phyloP scores from a whole-genome alignment of 2,329 filamentous ascomycete species.

The Boeremia lycopersici region DNA sequence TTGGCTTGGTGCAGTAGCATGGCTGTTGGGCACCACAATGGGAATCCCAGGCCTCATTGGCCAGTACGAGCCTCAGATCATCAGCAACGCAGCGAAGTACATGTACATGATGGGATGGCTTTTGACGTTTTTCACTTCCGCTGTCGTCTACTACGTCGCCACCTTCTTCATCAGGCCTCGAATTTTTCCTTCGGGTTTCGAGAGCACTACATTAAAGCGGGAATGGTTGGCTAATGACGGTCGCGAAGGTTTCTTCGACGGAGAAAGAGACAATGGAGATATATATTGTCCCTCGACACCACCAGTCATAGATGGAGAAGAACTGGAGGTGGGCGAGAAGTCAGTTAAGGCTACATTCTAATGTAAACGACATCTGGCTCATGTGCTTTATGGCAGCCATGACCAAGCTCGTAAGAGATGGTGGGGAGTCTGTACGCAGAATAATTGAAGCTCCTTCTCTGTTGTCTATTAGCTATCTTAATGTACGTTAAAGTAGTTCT shows the following conservation, averaged over 20 bases:
- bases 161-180: constrained; percentile 24
- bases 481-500: too few species aligned
- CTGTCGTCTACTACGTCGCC: constrained; percentile 33
- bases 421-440: too few species aligned
- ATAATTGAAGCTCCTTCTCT: too few species aligned
- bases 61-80: constrained; percentile 39
- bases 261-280: constrained; percentile 28
- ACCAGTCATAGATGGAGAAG: constrained; percentile 19
- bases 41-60: constrained; percentile 43
- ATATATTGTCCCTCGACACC: constrained; percentile 21
- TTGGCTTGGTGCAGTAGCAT: constrained; percentile 39
- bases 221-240: constrained; percentile 35
- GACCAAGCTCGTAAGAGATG: too few species aligned
- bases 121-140: constrained; percentile 39
- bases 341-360: constrained; percentile 3
- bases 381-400: too few species aligned
- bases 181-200: constrained; percentile 27
- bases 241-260: constrained; percentile 38
- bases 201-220: constrained; percentile 20
- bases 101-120: constrained; percentile 48
- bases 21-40: constrained; percentile 39
- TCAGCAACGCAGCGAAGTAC: constrained; percentile 39
- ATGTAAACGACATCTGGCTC: background rate
- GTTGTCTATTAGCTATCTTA: too few species aligned
- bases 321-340: constrained; percentile 20